Conservation (phyloP, 805 yeast species). For the Ogataea nitratoaversa region DNA sequence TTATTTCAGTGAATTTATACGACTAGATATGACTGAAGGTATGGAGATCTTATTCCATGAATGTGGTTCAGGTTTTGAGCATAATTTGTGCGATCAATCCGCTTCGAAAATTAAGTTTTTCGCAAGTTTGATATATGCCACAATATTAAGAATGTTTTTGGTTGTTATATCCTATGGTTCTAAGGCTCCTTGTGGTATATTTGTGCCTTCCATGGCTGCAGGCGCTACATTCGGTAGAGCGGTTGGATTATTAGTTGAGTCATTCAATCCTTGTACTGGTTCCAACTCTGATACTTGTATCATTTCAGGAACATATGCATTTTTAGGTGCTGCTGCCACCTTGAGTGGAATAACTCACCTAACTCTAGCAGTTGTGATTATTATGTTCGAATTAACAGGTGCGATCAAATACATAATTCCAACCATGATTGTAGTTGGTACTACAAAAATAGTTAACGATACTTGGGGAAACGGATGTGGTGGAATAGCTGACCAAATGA, state of each 20-base stretch:
- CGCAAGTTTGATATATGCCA: constrained; percentile 61
- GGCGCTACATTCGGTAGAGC: constrained; percentile 95
- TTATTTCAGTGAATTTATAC: constrained; percentile 77
- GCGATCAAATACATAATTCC: constrained; percentile 90
- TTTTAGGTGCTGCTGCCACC: constrained; percentile 94
- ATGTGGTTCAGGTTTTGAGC: constrained; percentile 47
- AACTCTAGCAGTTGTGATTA: constrained; percentile 88
- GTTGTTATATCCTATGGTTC: constrained; percentile 87
- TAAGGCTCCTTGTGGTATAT: constrained; percentile 95
- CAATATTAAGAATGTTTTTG: constrained; percentile 62
- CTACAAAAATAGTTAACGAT: constrained; percentile 77
- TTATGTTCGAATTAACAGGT: constrained; percentile 96
- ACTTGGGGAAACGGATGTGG: constrained; percentile 63
- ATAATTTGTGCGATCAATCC: constrained; percentile 35
- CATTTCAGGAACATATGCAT: constrained; percentile 93
- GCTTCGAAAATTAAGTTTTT: constrained; percentile 34
- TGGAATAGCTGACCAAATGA: constrained; percentile 96
- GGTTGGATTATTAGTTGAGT: constrained; percentile 68
- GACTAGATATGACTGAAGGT: constrained; percentile 90
- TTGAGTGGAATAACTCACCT: constrained; percentile 91
- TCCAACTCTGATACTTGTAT: constrained; percentile 50
- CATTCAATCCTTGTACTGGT: constrained; percentile 31
- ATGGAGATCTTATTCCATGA: constrained; percentile 89
- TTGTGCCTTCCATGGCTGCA: constrained; percentile 95
- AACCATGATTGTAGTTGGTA: constrained; percentile 91